Evolutionary conservation across 495 filamentous ascomycete species (phyloP), one percentile per base, ranked within the genome.

Genomic region (Hypoxylon lienhwacheense): DNA sequence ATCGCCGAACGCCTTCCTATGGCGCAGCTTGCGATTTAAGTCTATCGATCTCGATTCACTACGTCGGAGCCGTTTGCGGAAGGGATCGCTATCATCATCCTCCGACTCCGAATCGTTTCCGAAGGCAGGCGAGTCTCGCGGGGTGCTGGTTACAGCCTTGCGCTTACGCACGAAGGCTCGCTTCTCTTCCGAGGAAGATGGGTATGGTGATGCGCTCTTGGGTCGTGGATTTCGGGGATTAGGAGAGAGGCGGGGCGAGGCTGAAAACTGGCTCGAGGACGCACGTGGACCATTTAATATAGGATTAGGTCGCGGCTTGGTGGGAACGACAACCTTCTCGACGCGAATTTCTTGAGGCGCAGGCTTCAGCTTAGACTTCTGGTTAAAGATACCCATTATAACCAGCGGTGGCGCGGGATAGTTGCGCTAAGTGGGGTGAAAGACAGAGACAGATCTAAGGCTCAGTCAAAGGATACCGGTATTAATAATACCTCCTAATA

Each of bases 21-120:
- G 84, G 35, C 81, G 76, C 51, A 91, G 54, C 52, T 76, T 73
- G 44, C 87, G 76, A 40, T 79, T 81, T 25, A 70, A 63, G 63
- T 89, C 86, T 7, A 68, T 53, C 10, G 48, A 64, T 40, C 55
- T 45, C 21, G 45, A 22, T 5, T 63, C 55, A 6, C 43, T 53
- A 20, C 47, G 69, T 26, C 65, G 66, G 19, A 66, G 47, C 55
- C 70, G 65, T 43, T 67, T 66, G 25, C 57, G 49, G 14, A 65
- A 64, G 1, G 55, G 57, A 43, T 57, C 56, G 14, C 32, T 49
- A 8, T 64, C 69, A 1, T 63, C 57, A 3, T 58, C 57, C 19
- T 59, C 55, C 0, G 62, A 66, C 2, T 67, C 63, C 1, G 54
- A 44, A 26, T 55, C 56, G 36, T 59, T 64, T 3, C 62, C 70